Evolutionary conservation across 2,329 filamentous ascomycete species (phyloP).

Genomic region (Gnomoniopsis smithogilvyi): DNA sequence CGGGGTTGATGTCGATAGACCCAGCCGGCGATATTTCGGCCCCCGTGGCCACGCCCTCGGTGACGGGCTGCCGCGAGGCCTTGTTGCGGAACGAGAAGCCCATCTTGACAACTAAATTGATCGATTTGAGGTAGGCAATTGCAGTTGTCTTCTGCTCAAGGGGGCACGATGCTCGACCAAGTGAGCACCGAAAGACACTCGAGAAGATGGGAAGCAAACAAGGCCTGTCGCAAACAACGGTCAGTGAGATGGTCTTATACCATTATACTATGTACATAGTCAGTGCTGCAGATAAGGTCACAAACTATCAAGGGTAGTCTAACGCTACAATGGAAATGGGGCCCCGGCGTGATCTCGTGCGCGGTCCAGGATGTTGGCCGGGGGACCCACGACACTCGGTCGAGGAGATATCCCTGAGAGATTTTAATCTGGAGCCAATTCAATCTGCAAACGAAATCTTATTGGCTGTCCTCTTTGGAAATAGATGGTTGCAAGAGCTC

Average conservation of each 20-base stretch:
- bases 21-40: neutral
- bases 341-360: neutral
- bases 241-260: neutral
- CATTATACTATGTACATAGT: neutral
- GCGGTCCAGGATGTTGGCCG: neutral
- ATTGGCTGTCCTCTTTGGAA: neutral
- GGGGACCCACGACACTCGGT: neutral
- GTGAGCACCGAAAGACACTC: neutral
- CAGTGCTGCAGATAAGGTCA: neutral
- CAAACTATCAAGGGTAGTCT: neutral
- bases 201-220: neutral
- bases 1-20: slow-evolving; percentile 6
- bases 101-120: neutral
- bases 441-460: neutral
- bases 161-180: neutral
- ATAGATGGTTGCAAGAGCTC: neutral
- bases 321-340: neutral
- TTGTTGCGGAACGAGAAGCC: slow-evolving; percentile 12
- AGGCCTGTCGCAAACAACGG: neutral
- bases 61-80: slow-evolving; percentile 3
- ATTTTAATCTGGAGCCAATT: neutral
- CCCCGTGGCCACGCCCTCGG: slow-evolving; percentile 5
- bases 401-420: neutral
- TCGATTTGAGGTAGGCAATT: neutral
- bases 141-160: neutral